Conservation (phyloP, 2,329 filamentous ascomycete species). For the Trichoderma koningii region DNA sequence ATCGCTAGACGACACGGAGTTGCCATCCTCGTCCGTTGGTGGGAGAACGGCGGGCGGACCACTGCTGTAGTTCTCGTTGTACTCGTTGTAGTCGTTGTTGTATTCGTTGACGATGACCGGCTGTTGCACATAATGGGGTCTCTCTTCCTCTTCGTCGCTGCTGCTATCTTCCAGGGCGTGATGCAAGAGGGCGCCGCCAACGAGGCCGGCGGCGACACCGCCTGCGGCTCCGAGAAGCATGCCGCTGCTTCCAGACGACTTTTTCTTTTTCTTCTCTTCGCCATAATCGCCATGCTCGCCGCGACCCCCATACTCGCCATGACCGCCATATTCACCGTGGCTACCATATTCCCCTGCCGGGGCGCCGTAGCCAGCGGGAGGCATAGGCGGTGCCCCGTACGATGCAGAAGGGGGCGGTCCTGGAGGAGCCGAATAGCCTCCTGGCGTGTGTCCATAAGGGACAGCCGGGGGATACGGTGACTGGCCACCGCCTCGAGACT, state of each 20-base stretch:
- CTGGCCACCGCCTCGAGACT: slow-evolving; percentile 31
- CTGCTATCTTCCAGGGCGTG: slow-evolving; percentile 49
- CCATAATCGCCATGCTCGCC: background rate
- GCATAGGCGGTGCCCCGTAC: slow-evolving; percentile 29
- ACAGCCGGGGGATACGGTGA: slow-evolving; percentile 17
- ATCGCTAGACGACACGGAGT: slow-evolving; percentile 38
- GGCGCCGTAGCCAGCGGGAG: slow-evolving; percentile 30
- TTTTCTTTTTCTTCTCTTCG: slow-evolving; percentile 34
- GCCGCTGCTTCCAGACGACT: slow-evolving; percentile 52
- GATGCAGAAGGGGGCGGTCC: background rate
- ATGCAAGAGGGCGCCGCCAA: slow-evolving; percentile 60
- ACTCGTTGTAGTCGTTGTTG: slow-evolving; percentile 19
- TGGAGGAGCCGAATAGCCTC: slow-evolving; percentile 14
- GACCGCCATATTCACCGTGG: background rate
- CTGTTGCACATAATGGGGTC: slow-evolving; percentile 26
- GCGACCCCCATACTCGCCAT: background rate
- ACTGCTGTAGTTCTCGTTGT: slow-evolving; percentile 25
- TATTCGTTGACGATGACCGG: slow-evolving; percentile 19
- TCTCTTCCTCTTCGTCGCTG: slow-evolving; percentile 28
- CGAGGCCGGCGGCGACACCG: slow-evolving; percentile 58
- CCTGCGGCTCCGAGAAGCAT: slow-evolving; percentile 61
- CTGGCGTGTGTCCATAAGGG: slow-evolving; percentile 8
- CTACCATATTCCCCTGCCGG: slow-evolving; percentile 26
- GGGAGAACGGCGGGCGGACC: slow-evolving; percentile 37
- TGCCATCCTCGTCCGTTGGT: slow-evolving; percentile 44